These are phyloP conservation scores for Discostella stelligeroides DNA, from an alignment of 108 stramenopile genomes.

Conservation along the genomic window DNA sequence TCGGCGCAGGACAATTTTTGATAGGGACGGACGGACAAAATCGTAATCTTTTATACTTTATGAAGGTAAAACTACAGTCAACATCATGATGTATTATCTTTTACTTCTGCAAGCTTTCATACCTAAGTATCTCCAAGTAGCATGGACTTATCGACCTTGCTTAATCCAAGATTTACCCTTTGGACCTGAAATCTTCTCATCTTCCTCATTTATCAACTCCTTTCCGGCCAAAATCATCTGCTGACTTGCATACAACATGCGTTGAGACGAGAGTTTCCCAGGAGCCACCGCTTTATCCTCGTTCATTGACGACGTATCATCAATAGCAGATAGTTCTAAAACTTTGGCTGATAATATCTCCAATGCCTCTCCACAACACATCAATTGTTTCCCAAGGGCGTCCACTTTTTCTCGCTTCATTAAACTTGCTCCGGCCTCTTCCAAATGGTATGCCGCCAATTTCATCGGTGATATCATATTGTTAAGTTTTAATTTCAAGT, in stretches of 20 bases:
- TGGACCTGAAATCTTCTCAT: conserved; percentile 20
- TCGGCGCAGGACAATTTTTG: too few species aligned
- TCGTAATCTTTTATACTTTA: too few species aligned
- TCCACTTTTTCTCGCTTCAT: conserved; percentile 43
- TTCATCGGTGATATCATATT: conserved; percentile 30
- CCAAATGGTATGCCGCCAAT: conserved; percentile 40
- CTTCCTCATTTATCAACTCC: conserved; percentile 57
- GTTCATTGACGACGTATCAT: conserved; percentile 12
- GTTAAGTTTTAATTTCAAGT: conserved; percentile 28
- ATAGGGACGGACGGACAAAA: too few species aligned
- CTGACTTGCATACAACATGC: conserved; percentile 72
- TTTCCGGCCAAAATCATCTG: conserved; percentile 69
- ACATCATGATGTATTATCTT: too few species aligned
- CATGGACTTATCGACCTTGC: too few species aligned
- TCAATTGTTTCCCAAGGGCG: conserved; percentile 54
- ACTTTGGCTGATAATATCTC: conserved; percentile 19
- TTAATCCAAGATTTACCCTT: conserved; percentile 76
- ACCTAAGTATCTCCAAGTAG: too few species aligned
- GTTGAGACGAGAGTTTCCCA: conserved; percentile 50
- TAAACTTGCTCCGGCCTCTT: conserved; percentile 60
- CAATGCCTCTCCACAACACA: conserved; percentile 47
- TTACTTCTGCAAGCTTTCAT: too few species aligned
- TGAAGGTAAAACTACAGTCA: too few species aligned
- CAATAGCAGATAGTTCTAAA: conserved; percentile 16
- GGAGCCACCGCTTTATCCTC: too few species aligned